A percentile compares a stretch with the other conserved stretches of the same genome.
Conservation (phyloP, 768 basidiomycete species). For the Russula abietina region DNA sequence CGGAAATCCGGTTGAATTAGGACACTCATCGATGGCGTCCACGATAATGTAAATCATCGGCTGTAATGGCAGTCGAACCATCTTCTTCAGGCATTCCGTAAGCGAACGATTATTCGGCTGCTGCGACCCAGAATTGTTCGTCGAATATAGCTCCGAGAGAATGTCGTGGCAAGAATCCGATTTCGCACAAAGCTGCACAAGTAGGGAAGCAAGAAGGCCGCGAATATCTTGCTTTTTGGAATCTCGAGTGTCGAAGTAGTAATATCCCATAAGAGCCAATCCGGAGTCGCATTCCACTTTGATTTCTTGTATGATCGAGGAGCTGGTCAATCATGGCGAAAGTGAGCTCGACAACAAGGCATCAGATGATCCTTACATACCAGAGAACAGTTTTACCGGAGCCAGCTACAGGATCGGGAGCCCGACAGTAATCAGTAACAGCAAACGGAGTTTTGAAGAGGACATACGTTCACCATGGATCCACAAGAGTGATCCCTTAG, state of each 20-base stretch:
- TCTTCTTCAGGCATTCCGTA: not conserved
- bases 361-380: not conserved
- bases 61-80: not conserved
- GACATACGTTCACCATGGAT: not conserved
- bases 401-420: not conserved
- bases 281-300: not conserved
- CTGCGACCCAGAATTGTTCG: not conserved
- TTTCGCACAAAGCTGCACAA: not conserved
- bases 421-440: not conserved
- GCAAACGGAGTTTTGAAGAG: not conserved
- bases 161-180: not conserved
- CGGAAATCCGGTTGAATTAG: not conserved
- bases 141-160: not conserved
- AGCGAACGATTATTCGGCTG: not conserved
- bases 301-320: not conserved
- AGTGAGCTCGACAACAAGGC: not conserved
- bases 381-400: not conserved
- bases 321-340: not conserved
- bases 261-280: not conserved
- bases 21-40: constrained; percentile 15
- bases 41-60: not conserved
- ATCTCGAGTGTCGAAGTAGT: not conserved
- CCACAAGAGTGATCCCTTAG: not conserved
- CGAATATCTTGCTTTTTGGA: not conserved
- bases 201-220: not conserved